Conservation (phyloP, 2,329 filamentous ascomycete genomes). For the Trichoderma afroharzianum region DNA sequence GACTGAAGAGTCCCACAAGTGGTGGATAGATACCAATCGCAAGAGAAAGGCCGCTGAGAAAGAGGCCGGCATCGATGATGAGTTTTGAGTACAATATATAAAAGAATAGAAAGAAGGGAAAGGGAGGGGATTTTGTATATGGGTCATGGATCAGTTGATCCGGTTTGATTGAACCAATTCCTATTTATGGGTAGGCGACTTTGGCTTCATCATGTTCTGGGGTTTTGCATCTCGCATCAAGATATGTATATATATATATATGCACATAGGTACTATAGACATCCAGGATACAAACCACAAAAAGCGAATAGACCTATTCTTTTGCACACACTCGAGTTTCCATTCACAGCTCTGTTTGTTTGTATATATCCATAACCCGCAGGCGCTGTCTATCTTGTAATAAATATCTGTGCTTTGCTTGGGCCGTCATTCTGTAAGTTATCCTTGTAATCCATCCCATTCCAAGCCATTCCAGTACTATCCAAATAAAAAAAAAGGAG, state of each 20-base stretch:
- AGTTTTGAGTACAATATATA: slow-evolving; percentile 16
- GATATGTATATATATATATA: not conserved
- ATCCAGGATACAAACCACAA: not conserved
- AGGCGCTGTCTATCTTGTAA: slow-evolving; percentile 17
- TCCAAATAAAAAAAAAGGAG: not conserved
- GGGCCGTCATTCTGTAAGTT: slow-evolving; percentile 17
- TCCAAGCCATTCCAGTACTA: not conserved
- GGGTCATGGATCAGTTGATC: not conserved
- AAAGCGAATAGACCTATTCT: not conserved
- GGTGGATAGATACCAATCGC: slow-evolving; percentile 53
- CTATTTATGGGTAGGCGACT: not conserved
- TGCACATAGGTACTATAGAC: not conserved
- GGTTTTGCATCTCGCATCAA: not conserved
- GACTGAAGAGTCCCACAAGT: slow-evolving; percentile 47
- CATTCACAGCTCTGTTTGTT: not conserved
- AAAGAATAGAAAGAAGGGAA: not conserved
- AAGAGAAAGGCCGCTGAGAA: slow-evolving; percentile 42
- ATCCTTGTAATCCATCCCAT: not conserved
- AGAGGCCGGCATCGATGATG: slow-evolving; percentile 33
- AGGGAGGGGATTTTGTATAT: not conserved
- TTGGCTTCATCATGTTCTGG: not conserved
- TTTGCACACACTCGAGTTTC: not conserved
- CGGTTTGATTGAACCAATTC: not conserved
- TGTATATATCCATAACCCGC: slow-evolving; percentile 14
- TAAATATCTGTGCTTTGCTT: slow-evolving; percentile 4